These are phyloP conservation scores for Neonectria magnoliae DNA, from an alignment of 2,329 filamentous ascomycete species.

Conservation along the genomic window DNA sequence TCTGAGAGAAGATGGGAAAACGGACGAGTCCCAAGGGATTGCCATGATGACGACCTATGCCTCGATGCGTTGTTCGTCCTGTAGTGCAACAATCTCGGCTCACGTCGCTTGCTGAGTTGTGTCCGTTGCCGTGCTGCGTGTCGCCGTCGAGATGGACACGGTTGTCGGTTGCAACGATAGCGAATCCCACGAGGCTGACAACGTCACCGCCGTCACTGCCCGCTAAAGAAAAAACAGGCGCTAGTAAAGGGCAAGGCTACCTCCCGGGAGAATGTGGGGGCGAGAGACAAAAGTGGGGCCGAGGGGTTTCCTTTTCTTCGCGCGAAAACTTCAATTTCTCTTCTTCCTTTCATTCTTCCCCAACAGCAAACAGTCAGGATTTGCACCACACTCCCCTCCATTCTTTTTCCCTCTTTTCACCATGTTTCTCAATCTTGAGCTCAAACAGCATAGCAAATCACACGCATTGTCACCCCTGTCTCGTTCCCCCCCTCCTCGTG, in stretches of 20 bases:
- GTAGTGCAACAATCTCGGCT: not conserved
- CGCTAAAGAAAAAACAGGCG: not conserved
- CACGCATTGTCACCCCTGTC: conserved; percentile 11
- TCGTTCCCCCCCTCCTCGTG: conserved; percentile 19
- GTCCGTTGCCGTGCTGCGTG: not conserved
- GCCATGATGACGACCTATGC: conserved; percentile 34
- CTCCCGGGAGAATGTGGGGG: conserved; percentile 24
- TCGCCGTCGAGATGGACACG: conserved; percentile 14
- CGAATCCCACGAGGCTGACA: conserved; percentile 19
- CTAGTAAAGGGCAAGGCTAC: conserved; percentile 12
- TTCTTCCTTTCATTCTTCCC: conserved; percentile 23
- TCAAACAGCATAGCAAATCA: conserved; percentile 28
- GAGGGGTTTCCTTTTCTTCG: conserved; percentile 5
- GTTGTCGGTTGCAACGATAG: conserved; percentile 13
- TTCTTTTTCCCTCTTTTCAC: not conserved
- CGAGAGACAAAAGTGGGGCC: conserved; percentile 31
- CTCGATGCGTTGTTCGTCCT: not conserved
- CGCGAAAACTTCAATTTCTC: conserved; percentile 24
- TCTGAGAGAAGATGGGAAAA: conserved; percentile 15
- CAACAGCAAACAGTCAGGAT: not conserved
- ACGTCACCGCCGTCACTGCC: conserved; percentile 8
- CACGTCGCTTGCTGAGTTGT: not conserved
- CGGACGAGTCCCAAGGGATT: conserved; percentile 44
- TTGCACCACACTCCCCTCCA: not conserved
- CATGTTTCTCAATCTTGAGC: not conserved